Conservation (phyloP, 2,329 filamentous ascomycete genomes). For the Pochonia chlamydosporia region DNA sequence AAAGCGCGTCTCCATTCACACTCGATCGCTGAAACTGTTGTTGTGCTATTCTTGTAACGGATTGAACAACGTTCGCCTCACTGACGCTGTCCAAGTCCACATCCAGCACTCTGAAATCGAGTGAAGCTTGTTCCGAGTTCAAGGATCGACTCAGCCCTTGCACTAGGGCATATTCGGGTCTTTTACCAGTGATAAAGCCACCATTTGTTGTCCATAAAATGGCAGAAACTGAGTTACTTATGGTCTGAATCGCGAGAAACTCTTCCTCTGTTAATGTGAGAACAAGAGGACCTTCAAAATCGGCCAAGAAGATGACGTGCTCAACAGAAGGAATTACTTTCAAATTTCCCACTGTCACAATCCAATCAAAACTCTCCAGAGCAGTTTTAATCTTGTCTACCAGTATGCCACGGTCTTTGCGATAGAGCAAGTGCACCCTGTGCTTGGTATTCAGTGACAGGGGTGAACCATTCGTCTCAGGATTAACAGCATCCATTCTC, state of each 20-base stretch:
- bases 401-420: too few species aligned
- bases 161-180: slow-evolving; percentile 19
- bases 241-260: background rate
- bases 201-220: slow-evolving; percentile 24
- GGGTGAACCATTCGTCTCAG: too few species aligned
- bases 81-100: background rate
- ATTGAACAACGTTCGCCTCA: background rate
- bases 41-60: too few species aligned
- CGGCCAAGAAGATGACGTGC: background rate
- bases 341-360: too few species aligned
- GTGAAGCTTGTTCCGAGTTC: background rate
- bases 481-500: too few species aligned
- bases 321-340: background rate
- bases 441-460: too few species aligned
- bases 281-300: background rate
- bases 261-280: background rate
- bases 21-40: too few species aligned
- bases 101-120: background rate
- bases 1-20: too few species aligned
- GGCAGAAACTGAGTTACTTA: slow-evolving; percentile 10
- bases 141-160: slow-evolving; percentile 19
- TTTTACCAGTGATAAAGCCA: slow-evolving; percentile 16
- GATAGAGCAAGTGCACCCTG: too few species aligned
- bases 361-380: too few species aligned
- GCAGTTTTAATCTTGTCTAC: too few species aligned